Conservation (phyloP, 495 filamentous ascomycete genomes). For the Talaromyces nanjingensis region DNA sequence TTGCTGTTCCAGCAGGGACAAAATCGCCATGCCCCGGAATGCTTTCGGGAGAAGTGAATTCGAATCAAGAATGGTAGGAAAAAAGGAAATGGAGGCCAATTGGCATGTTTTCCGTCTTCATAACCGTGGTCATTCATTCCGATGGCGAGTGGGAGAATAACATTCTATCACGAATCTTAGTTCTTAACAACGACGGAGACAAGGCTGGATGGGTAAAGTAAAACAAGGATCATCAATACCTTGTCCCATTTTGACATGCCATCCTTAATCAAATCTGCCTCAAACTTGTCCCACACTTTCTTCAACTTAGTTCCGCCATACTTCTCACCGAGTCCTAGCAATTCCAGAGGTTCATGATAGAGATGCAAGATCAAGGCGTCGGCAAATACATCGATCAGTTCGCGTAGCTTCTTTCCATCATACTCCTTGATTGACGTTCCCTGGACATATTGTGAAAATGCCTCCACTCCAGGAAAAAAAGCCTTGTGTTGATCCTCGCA, state of each 20-base stretch:
- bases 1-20: neutral
- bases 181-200: neutral
- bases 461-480: slow-evolving; percentile 22
- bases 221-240: slow-evolving; percentile 1
- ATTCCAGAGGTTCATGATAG: slow-evolving; percentile 23
- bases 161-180: neutral
- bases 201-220: neutral
- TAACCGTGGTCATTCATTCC: neutral
- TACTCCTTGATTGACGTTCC: slow-evolving; percentile 23
- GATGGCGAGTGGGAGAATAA: neutral
- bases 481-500: slow-evolving; percentile 38
- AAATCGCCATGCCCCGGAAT: slow-evolving; percentile 3
- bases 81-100: neutral
- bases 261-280: slow-evolving; percentile 2
- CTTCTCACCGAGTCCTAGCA: slow-evolving; percentile 1
- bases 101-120: slow-evolving; percentile 3
- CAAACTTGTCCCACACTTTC: neutral
- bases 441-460: slow-evolving; percentile 25
- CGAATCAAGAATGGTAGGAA: slow-evolving; percentile 1
- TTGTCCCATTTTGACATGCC: neutral
- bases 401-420: slow-evolving; percentile 24
- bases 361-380: slow-evolving; percentile 28
- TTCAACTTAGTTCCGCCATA: neutral
- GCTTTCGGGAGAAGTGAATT: neutral
- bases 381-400: slow-evolving; percentile 37